Evolutionary conservation across 371 early-diverging fungal genomes (phyloP).

Genomic region (Syncephalastrum monosporum): DNA sequence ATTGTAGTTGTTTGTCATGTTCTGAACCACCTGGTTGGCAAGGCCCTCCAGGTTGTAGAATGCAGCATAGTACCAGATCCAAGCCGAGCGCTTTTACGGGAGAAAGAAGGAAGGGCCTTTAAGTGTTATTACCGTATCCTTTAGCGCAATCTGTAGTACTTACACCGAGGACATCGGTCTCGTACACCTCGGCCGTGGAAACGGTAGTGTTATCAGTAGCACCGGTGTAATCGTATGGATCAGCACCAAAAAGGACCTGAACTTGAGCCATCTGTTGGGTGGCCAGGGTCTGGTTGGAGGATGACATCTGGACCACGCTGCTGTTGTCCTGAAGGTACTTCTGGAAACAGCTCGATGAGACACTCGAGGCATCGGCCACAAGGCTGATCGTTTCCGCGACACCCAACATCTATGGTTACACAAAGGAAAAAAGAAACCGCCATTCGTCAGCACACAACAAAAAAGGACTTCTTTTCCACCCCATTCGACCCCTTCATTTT

Average conservation of each 20-base stretch:
- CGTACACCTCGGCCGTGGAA: constrained; percentile 25
- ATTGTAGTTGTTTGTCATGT: constrained; percentile 68
- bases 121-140: neutral
- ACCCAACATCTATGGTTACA: constrained; percentile 57
- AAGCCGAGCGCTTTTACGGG: constrained; percentile 59
- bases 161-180: constrained; percentile 59
- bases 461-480: neutral
- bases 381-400: constrained; percentile 51
- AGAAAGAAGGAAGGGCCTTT: constrained; percentile 7
- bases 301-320: constrained; percentile 26
- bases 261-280: constrained; percentile 33
- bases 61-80: constrained; percentile 75
- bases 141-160: constrained; percentile 14
- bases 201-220: constrained; percentile 31
- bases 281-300: constrained; percentile 45
- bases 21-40: constrained; percentile 55
- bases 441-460: neutral
- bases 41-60: constrained; percentile 70
- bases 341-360: constrained; percentile 70
- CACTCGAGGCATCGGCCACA: constrained; percentile 55
- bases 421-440: neutral
- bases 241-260: constrained; percentile 46
- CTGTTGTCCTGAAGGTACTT: constrained; percentile 35
- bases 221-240: constrained; percentile 10
- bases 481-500: neutral